Conservation (phyloP, 2,329 filamentous ascomycete species). For the Zasmidium citrigriseum region DNA sequence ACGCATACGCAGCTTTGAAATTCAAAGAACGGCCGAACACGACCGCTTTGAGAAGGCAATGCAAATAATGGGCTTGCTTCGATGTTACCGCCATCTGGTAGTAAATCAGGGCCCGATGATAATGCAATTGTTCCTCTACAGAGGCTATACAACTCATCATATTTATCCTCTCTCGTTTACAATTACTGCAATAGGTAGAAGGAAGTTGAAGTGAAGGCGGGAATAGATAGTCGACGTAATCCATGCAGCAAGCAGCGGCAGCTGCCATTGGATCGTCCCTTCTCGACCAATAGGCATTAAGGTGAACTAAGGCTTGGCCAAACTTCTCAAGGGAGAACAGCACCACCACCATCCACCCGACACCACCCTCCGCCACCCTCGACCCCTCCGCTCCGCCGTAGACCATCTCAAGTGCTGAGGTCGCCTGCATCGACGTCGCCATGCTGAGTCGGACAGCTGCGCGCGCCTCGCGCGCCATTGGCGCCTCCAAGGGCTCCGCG, state of each 20-base stretch:
- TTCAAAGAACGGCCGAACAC: too few species aligned
- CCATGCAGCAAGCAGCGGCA: neutral
- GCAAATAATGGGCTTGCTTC: too few species aligned
- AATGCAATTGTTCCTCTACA: too few species aligned
- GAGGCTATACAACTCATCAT: too few species aligned
- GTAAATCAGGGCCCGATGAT: too few species aligned
- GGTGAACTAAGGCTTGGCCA: neutral
- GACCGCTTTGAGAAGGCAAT: too few species aligned
- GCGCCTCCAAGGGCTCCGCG: constrained; percentile 69
- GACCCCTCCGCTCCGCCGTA: constrained; percentile 16
- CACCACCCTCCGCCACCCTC: constrained; percentile 5
- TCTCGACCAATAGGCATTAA: neutral
- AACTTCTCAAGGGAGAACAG: constrained; percentile 6
- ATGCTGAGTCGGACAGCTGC: constrained; percentile 95
- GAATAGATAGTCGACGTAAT: neutral
- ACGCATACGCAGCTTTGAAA: too few species aligned
- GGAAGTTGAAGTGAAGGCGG: too few species aligned
- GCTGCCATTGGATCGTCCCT: neutral
- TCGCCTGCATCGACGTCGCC: constrained; percentile 43
- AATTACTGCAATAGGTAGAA: too few species aligned
- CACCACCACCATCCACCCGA: constrained; percentile 12
- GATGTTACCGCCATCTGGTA: too few species aligned
- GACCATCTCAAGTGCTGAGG: constrained; percentile 36
- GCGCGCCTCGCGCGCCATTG: constrained; percentile 84
- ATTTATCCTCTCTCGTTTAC: too few species aligned